These are phyloP conservation scores for Pyrrhoderma lamaoense DNA, from an alignment of 1,284 basidiomycete species.

Conservation along the genomic window DNA sequence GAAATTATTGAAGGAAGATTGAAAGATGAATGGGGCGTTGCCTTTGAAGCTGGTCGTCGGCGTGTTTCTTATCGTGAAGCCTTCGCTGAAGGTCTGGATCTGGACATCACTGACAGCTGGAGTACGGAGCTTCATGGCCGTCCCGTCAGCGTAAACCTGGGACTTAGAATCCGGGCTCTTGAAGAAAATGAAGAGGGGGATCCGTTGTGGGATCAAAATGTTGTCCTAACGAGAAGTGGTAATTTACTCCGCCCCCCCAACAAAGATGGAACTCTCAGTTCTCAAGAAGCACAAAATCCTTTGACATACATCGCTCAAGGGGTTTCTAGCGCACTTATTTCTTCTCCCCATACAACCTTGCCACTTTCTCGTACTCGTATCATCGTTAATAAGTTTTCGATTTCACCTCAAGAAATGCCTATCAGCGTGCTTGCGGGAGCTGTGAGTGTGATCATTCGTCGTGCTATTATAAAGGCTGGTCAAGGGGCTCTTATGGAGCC, in stretches of 20 bases:
- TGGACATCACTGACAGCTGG: conserved; percentile 37
- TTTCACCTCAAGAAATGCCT: conserved; percentile 33
- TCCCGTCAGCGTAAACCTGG: conserved; percentile 37
- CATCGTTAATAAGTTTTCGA: conserved; percentile 38
- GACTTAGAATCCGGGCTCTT: conserved; percentile 47
- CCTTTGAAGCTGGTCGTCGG: conserved; percentile 71
- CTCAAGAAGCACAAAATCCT: conserved; percentile 36
- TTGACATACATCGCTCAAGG: conserved; percentile 54
- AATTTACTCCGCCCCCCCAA: conserved; percentile 49
- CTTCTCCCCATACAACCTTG: conserved; percentile 67
- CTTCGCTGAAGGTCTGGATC: conserved; percentile 29
- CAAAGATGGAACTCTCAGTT: conserved; percentile 22
- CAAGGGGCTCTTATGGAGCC: conserved; percentile 71
- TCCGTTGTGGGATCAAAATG: conserved; percentile 65
- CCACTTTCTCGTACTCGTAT: conserved; percentile 58
- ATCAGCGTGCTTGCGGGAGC: conserved; percentile 57
- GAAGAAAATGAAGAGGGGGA: conserved; percentile 51
- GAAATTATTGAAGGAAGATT: conserved; percentile 81
- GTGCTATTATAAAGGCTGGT: conserved; percentile 49
- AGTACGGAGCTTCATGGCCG: conserved; percentile 55
- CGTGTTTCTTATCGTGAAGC: conserved; percentile 79
- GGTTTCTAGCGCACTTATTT: conserved; percentile 60
- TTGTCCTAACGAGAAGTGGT: conserved; percentile 50
- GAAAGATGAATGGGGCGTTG: conserved; percentile 71
- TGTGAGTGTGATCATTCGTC: conserved; percentile 53